A percentile compares a stretch with the other conserved stretches of the same genome.
Evolutionary conservation across 2,329 filamentous ascomycete genomes (phyloP).

Genomic region (Mycosphaerelloides madeirae): DNA sequence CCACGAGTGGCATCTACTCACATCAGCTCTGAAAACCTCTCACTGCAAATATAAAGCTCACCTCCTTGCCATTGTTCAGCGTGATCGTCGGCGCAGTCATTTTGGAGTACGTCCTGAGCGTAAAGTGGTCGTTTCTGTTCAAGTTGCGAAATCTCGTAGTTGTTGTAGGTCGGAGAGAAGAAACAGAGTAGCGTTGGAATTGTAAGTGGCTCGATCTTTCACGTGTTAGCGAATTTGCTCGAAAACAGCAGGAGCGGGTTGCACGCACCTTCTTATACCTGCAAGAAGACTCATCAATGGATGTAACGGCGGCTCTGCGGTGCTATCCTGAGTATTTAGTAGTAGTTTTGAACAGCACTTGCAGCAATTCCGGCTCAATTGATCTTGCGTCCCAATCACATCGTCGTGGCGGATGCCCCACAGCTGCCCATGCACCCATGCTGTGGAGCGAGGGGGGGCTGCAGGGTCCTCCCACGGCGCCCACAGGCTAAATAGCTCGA

Average conservation of each 20-base stretch:
- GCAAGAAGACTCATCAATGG: conserved; percentile 9
- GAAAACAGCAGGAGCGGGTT: neutral
- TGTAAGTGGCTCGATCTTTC: neutral
- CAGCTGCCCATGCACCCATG: too few relatives aligned
- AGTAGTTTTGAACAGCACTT: conserved; percentile 2
- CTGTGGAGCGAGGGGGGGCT: too few relatives aligned
- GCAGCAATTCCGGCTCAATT: conserved; percentile 4
- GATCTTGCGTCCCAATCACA: too few relatives aligned
- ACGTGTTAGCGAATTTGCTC: too few relatives aligned
- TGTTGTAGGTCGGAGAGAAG: too few relatives aligned
- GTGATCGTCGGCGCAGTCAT: conserved; percentile 30
- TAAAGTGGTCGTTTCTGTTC: conserved; percentile 1
- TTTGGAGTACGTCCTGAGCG: conserved; percentile 26
- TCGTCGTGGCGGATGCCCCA: too few relatives aligned
- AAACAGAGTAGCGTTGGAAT: too few relatives aligned
- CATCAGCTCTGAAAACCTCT: neutral
- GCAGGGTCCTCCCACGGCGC: too few relatives aligned
- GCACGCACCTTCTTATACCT: conserved; percentile 6
- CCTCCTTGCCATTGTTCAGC: conserved; percentile 37
- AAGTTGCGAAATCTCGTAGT: conserved; percentile 1
- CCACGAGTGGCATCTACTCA: conserved; percentile 66
- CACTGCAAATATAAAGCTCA: conserved; percentile 8
- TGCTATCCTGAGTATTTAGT: conserved; percentile 3
- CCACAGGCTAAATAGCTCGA: too few relatives aligned
- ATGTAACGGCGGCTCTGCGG: conserved; percentile 9